Evolutionary conservation across 352 stramenopile species (phyloP), one percentile per base, ranked within the genome.

Genomic region (Phytophthora pseudosyringae): DNA sequence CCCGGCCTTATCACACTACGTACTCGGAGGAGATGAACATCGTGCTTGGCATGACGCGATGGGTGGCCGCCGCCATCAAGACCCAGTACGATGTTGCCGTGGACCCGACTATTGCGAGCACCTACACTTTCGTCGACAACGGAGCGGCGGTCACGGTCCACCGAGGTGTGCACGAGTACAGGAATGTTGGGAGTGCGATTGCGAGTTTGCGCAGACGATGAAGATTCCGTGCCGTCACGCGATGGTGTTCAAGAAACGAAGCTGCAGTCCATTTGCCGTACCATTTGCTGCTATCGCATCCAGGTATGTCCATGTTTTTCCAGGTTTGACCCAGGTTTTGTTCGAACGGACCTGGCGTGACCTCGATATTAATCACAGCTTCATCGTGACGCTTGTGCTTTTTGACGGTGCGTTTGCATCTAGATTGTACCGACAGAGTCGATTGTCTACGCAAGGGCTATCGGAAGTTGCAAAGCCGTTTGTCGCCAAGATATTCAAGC

Each of bases 251-350:
- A 60, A 51, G 41, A 32, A 51, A 16, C 16, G n/a, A 38, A 36
- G n/a, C 11, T 21, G 43, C 8, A 53, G 54, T 62, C 16, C 44
- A 15, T 63, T 63, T 49, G 55, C 44, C 28, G 56, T 56, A 16
- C 55, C 44, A 16, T 63, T 41, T 49, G 38, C 21, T 43, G 43
- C 55, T 7, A 63, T 64, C 12, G 36, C 11, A 16, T 21, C 4
- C 36, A 43, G 36, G 15, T 43, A 43, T 43, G 36, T 6, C 36
- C 36, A 43, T 18, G 36, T 43, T 43, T 43, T 25, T 11, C 39
- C 39, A 26, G 39, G n/a, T 45, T 45, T 45, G 3, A 45, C 1
- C 16, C 15, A 18, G 31, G 31, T 35, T 9, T 9, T 35, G 31
- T n/a, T 9, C 31, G n/a, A n/a, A 35, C 31, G 4, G n/a, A n/a